Base-by-base conservation (phyloP, 768 basidiomycete species). In the Psilocybe sp. region DNA sequence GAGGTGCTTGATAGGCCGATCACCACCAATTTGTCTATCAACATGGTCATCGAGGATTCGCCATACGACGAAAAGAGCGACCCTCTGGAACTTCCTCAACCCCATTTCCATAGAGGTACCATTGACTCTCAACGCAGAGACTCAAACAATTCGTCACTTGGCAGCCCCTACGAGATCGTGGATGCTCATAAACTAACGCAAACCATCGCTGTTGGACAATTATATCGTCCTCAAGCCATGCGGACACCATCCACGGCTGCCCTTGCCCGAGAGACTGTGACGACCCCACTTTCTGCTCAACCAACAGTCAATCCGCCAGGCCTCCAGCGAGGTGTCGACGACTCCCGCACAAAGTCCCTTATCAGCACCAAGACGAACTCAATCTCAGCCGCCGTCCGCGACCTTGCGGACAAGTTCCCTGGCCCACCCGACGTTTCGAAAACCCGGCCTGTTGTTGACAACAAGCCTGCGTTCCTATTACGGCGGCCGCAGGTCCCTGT, bases 321-420 rank as follows among this genome's bases (percentile, higher is more conserved):
- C 15, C 16, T 23, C 8, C 34, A 8, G 28, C 23, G 28, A 20
- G 19, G 51, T 37, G 13, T 35, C 48, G 3, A 32, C 35, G 16
- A 51, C 14, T 14, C 20, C 16, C 55, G 61, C n/a, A 46, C 54
- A 35, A 54, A 58, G 36, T 64, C 62, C 4, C 54, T 58, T 37
- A 52, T 55, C 35, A 64, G 65, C 56, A 62, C 67, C 51, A 62
- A 64, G n/a, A 65, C 65, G 32, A 77, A 80, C 50, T 72, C 69
- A 18, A 52, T 78, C 19, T 64, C 69, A 56, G 67, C 23, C 23
- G 23, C 73, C 15, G 73, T 84, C 32, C 75, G 73, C 15, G 78
- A 80, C 33, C 67, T 84, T 46, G 72, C 80, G 5, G 53, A 63
- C 35, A 77, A 76, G 62, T 86, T 85, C 65, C 81, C 84, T 34